These are phyloP conservation scores for Besnoitia besnoiti DNA, from an alignment of 169 alveolate genomes.

Conservation along the genomic window DNA sequence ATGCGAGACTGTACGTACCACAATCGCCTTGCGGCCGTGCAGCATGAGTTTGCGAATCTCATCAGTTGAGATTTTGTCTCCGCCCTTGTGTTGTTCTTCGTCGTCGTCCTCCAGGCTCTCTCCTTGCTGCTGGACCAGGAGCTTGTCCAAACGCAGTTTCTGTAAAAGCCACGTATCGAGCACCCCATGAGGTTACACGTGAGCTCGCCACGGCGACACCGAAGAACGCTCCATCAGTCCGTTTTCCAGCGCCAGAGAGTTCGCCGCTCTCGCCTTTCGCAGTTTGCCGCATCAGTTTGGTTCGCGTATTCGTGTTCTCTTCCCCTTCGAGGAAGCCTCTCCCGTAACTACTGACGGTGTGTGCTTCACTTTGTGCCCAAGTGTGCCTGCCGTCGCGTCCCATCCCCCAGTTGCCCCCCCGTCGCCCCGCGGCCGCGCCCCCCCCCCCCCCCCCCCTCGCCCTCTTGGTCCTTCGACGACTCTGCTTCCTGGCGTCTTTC, in stretches of 20 bases:
- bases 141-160: constrained; percentile 82
- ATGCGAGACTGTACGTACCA: constrained; percentile 66
- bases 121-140: constrained; percentile 77
- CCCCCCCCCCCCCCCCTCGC: too few relatives aligned
- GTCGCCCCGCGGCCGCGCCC: too few relatives aligned
- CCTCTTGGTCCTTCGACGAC: too few relatives aligned
- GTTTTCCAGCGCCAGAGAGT: not conserved
- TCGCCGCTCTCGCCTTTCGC: not conserved
- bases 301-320: not conserved
- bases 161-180: constrained; percentile 4
- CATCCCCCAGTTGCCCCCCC: too few relatives aligned
- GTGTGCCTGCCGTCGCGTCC: too few relatives aligned
- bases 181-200: too few relatives aligned
- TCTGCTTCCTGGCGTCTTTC: too few relatives aligned
- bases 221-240: too few relatives aligned
- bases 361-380: too few relatives aligned
- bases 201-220: too few relatives aligned
- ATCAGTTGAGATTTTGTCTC: constrained; percentile 81
- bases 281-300: not conserved
- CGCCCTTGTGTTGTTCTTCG: constrained; percentile 70
- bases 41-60: constrained; percentile 85
- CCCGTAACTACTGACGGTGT: too few relatives aligned
- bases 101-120: constrained; percentile 60
- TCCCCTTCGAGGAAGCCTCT: too few relatives aligned
- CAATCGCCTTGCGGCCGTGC: constrained; percentile 85